Evolutionary conservation across 352 stramenopile species (phyloP).

Genomic region (Phytophthora sansomeana): DNA sequence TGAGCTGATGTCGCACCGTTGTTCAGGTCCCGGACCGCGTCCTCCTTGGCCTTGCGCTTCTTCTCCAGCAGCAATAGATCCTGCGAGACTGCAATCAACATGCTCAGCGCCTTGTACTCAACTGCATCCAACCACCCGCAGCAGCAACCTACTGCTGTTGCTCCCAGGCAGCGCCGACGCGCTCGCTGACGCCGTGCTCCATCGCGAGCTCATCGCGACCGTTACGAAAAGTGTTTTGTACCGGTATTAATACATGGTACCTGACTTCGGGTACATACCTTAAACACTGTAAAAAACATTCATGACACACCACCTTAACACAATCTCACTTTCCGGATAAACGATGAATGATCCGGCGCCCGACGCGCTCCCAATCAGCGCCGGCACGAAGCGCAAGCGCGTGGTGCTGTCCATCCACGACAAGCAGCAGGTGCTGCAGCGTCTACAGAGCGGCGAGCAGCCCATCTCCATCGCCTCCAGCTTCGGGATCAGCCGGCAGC

Average conservation of each 20-base stretch:
- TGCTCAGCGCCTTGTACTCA: not conserved
- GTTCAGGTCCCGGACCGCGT: constrained; percentile 54
- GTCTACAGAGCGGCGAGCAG: constrained; percentile 71
- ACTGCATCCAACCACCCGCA: not conserved
- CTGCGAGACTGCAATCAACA: constrained; percentile 30
- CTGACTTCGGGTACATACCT: too few species aligned
- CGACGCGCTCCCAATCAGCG: constrained; percentile 1
- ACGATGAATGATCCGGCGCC: not conserved
- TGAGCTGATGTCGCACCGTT: constrained; percentile 36
- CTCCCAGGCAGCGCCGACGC: constrained; percentile 2
- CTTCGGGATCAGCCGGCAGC: constrained; percentile 81
- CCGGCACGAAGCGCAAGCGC: constrained; percentile 71
- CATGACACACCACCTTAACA: not conserved
- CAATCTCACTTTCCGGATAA: not conserved
- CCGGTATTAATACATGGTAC: not conserved
- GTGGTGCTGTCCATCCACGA: constrained; percentile 86
- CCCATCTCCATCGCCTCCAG: constrained; percentile 63
- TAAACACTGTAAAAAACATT: too few species aligned
- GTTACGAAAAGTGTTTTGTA: not conserved
- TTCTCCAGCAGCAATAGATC: constrained; percentile 65
- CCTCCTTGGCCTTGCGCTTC: constrained; percentile 57
- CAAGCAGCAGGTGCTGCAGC: constrained; percentile 85
- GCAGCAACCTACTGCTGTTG: constrained; percentile 14
- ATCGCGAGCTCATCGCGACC: constrained; percentile 19
- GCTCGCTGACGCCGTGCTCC: constrained; percentile 8